Conservation (phyloP, 2,329 filamentous ascomycete species). For the Beauveria brongniartii region DNA sequence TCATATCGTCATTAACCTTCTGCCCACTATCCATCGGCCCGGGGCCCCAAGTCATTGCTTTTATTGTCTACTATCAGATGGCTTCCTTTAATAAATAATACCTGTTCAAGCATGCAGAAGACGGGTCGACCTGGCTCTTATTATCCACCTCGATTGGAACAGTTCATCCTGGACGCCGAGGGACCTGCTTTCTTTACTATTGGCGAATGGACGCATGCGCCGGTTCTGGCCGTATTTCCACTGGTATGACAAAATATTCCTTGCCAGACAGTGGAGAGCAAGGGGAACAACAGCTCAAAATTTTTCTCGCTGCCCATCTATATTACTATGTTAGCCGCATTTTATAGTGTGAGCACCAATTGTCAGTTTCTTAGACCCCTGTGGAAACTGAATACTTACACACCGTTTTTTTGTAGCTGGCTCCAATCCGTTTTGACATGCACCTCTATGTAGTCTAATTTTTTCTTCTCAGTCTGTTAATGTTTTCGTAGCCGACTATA, state of each 20-base stretch:
- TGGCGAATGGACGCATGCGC: background rate
- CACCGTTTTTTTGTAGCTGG: background rate
- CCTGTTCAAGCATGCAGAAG: background rate
- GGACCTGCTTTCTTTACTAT: background rate
- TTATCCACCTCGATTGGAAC: background rate
- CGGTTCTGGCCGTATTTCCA: background rate
- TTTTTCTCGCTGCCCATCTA: too few relatives aligned
- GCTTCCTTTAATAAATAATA: too few relatives aligned
- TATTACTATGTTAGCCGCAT: background rate
- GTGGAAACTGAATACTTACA: background rate
- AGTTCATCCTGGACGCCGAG: background rate
- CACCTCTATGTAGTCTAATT: background rate
- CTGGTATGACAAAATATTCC: background rate
- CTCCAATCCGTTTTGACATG: background rate
- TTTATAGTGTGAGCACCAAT: background rate
- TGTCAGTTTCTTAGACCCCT: background rate
- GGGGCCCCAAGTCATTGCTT: too few relatives aligned
- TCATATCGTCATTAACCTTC: too few relatives aligned
- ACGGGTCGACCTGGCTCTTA: background rate
- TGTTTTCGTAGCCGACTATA: background rate
- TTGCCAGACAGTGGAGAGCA: background rate
- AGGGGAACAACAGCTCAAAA: background rate
- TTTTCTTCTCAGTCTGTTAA: background rate
- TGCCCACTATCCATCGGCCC: too few relatives aligned
- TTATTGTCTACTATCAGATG: too few relatives aligned